Conservation (phyloP, 2,329 filamentous ascomycete species). For the Penicillium nordicum region DNA sequence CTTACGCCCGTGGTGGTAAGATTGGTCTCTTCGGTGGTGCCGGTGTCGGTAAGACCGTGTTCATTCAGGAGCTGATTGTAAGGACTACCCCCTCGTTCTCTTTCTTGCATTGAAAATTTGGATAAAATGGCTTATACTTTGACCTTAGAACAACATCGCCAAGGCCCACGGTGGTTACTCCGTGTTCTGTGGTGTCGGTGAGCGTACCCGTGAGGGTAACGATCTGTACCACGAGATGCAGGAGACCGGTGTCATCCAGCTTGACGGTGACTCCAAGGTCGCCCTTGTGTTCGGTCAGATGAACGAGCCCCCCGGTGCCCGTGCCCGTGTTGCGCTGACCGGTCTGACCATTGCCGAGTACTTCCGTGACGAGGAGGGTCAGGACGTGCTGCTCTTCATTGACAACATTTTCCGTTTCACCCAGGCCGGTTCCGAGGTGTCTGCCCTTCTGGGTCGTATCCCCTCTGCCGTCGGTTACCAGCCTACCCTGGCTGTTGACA, state of each 20-base stretch:
- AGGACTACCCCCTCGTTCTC: conserved; percentile 27
- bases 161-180: conserved; percentile 99
- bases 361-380: conserved; percentile 75
- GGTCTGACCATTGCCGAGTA: conserved; percentile 69
- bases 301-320: conserved; percentile 99
- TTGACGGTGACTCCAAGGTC: conserved; percentile 99
- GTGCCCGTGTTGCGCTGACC: conserved; percentile 98
- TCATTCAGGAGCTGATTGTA: conserved; percentile 99
- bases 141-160: conserved; percentile 92
- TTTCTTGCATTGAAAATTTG: no score
- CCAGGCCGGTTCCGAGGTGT: conserved; percentile 99
- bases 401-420: conserved; percentile 99
- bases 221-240: conserved; percentile 99
- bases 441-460: conserved; percentile 97
- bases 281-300: conserved; percentile 99
- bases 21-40: conserved; percentile 99
- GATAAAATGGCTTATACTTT: not conserved
- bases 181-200: conserved; percentile 99
- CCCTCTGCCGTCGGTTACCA: conserved; percentile 99
- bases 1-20: conserved; percentile 99
- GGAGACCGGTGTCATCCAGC: conserved; percentile 98
- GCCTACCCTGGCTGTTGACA: conserved; percentile 95
- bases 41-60: conserved; percentile 99
- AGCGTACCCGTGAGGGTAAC: conserved; percentile 99
- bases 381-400: conserved; percentile 99